Evolutionary conservation across 2,329 filamentous ascomycete genomes (phyloP), one percentile per base, ranked within the genome.

Genomic region (Akanthomyces muscarius): DNA sequence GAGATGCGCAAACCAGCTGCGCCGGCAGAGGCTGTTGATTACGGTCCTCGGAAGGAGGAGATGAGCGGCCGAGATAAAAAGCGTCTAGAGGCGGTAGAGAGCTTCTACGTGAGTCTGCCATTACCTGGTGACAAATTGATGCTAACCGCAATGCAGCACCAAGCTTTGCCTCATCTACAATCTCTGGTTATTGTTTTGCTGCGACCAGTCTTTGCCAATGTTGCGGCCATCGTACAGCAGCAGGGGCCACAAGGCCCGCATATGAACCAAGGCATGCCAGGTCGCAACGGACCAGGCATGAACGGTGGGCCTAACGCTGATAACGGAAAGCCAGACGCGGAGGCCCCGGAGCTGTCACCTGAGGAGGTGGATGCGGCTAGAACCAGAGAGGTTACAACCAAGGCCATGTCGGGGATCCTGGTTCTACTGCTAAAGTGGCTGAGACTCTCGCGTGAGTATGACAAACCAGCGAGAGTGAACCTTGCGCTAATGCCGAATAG

Each of bases 341-440:
- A 80, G 21, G 71, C 74, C 36, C 73, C 76, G n/a, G 81, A 86
- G 52, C 74, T 79, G 14, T 79, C 84, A 0, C 78, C 87, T 4
- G 92, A 96, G 64, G 92, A 97, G 69, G 77, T 96, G 18, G 93
- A 98, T 73, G 87, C 88, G 47, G 83, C 90, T 61, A 85, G 96
- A 56, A 88, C 86, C 18, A 86, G 94, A 62, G 95, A 99, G 74
- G 93, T 99, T 58, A 89, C 89, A 14, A 87, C 89, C 30, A 98
- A 98, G 75, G 94, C 94, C 0, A 89, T 97, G 25, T 95, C 92
- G n/a, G 93, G 90, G 1, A 89, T 92, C 62, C 78, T 99, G 33
- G 79, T 99, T 33, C 80, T 97, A n/a, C 77, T 98, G 51, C 74
- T 98, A 65, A 99, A 98, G 76, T 99, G 95, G 95, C 89, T 98